Evolutionary conservation across 345 rosid species (phyloP).

Genomic region (Dimocarpus longan): DNA sequence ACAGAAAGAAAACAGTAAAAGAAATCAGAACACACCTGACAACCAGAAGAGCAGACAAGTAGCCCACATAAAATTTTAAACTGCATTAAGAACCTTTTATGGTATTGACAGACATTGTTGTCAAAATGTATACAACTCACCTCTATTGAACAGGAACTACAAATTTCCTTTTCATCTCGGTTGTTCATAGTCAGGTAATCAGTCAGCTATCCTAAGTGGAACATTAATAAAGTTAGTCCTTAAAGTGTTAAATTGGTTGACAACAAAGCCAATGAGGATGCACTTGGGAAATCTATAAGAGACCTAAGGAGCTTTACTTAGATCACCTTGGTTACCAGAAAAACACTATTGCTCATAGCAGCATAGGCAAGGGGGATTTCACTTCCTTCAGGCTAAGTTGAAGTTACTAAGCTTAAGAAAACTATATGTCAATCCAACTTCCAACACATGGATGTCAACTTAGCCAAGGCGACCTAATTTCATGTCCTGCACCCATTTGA

Average conservation of each 20-base stretch:
- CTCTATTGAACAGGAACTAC: neutral
- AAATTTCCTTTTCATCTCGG: neutral
- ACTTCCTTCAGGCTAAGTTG: neutral
- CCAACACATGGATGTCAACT: neutral
- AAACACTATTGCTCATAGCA: no score
- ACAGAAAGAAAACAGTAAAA: neutral
- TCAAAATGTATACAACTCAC: neutral
- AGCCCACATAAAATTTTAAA: neutral
- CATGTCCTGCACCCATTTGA: neutral
- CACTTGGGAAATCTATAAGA: no score
- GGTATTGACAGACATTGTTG: neutral
- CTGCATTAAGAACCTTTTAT: neutral
- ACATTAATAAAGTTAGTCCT: neutral
- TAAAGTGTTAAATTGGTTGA: neutral
- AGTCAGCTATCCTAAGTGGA: neutral
- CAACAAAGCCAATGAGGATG: neutral
- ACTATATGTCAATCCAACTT: neutral
- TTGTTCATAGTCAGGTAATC: constrained; percentile 5
- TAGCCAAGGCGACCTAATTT: neutral
- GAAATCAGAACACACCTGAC: neutral
- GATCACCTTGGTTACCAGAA: no score
- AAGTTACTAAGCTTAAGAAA: neutral
- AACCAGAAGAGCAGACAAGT: neutral
- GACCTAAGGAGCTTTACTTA: no score
- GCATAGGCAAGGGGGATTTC: neutral